These are phyloP conservation scores for Coniochaeta pulveracea DNA, from an alignment of 2,329 filamentous ascomycete genomes.

Conservation along the genomic window DNA sequence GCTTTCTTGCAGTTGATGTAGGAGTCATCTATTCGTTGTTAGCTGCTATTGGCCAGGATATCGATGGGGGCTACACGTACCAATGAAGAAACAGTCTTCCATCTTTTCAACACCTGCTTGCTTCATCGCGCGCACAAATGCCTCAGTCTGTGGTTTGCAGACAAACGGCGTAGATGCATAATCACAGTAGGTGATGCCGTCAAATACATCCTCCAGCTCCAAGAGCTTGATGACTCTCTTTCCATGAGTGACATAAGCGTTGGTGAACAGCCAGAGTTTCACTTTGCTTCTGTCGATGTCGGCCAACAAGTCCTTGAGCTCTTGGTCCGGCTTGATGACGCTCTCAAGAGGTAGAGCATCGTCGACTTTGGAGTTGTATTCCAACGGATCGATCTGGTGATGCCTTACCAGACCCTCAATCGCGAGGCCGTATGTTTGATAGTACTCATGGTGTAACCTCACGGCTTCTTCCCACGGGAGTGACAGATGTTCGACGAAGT, in stretches of 20 bases:
- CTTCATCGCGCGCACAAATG: conserved; percentile 82
- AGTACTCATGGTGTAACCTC: conserved; percentile 82
- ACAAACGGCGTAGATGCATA: conserved; percentile 63
- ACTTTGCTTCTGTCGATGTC: conserved; percentile 79
- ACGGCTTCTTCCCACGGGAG: conserved; percentile 69
- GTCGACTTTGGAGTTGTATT: conserved; percentile 91
- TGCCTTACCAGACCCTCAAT: conserved; percentile 90
- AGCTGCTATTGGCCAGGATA: conserved; percentile 3
- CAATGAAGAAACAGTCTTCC: conserved; percentile 83
- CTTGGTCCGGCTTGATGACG: conserved; percentile 68
- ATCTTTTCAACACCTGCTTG: conserved; percentile 61
- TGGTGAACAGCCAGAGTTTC: conserved; percentile 88
- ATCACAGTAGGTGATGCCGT: conserved; percentile 91
- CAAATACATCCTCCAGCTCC: conserved; percentile 78
- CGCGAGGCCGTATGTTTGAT: conserved; percentile 90
- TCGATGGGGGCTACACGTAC: conserved; percentile 31
- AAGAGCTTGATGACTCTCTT: conserved; percentile 72
- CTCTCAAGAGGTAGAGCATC: conserved; percentile 82
- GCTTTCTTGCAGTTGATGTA: conserved; percentile 70
- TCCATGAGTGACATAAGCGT: conserved; percentile 86
- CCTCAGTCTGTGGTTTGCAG: conserved; percentile 75
- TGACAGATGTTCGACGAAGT: conserved; percentile 58
- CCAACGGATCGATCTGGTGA: conserved; percentile 88
- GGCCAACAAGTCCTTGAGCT: conserved; percentile 63
- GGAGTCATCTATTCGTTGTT: conserved; percentile 60